Conservation (phyloP, 2,329 filamentous ascomycete genomes). For the Cyphellophora europaea region DNA sequence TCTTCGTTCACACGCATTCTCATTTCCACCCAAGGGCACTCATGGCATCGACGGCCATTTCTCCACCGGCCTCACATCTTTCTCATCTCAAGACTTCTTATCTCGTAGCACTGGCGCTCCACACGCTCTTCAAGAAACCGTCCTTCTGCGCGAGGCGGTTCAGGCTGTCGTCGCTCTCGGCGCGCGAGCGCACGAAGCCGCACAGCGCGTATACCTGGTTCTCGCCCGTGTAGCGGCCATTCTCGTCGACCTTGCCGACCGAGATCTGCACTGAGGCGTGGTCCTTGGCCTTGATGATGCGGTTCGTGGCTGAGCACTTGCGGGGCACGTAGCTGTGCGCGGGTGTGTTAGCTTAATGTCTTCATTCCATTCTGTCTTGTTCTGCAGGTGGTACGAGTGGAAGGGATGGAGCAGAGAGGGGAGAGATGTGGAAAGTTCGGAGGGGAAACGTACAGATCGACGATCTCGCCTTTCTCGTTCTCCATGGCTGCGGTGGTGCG, state of each 20-base stretch:
- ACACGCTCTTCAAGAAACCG: slow-evolving; percentile 94
- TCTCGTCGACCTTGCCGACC: slow-evolving; percentile 97
- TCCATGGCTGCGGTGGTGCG: slow-evolving; percentile 66
- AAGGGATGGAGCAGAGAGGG: background rate
- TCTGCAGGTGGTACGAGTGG: slow-evolving; percentile 1
- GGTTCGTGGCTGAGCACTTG: slow-evolving; percentile 98
- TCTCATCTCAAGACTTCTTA: no score
- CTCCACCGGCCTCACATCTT: slow-evolving; percentile 1
- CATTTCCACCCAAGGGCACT: no score
- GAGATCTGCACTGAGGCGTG: slow-evolving; percentile 97
- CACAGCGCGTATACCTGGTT: slow-evolving; percentile 96
- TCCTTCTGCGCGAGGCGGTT: slow-evolving; percentile 95
- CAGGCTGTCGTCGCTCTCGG: slow-evolving; percentile 92
- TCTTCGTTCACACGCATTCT: no score
- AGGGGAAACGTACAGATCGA: slow-evolving; percentile 68
- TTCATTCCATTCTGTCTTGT: background rate
- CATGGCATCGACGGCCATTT: no score
- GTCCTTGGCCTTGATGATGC: slow-evolving; percentile 99
- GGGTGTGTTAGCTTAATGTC: slow-evolving; percentile 2
- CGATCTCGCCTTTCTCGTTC: slow-evolving; percentile 99
- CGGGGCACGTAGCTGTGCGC: slow-evolving; percentile 78
- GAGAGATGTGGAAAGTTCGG: slow-evolving; percentile 1
- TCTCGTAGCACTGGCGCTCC: slow-evolving; percentile 51
- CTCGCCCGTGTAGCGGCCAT: slow-evolving; percentile 92
- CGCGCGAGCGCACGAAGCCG: slow-evolving; percentile 95